Conservation (phyloP, 805 yeast genomes). For the Wickerhamiella bombiphila region DNA sequence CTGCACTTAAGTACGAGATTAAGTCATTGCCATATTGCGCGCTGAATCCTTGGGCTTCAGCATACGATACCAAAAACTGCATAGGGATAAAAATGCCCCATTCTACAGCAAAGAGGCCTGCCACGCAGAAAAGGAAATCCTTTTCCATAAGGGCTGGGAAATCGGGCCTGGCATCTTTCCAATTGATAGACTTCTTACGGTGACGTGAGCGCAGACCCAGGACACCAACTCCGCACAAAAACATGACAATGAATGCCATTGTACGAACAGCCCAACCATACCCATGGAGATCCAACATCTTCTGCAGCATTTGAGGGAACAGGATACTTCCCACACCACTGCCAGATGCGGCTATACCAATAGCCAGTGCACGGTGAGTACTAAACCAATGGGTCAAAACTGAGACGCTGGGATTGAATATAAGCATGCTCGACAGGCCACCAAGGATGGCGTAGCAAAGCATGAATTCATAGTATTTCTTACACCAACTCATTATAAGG, state of each 20-base stretch:
- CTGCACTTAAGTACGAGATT: slow-evolving; percentile 33
- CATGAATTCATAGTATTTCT: slow-evolving; percentile 40
- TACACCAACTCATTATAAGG: slow-evolving; percentile 37
- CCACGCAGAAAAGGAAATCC: slow-evolving; percentile 17
- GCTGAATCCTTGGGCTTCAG: slow-evolving; percentile 32
- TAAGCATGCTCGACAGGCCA: slow-evolving; percentile 29
- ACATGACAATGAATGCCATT: slow-evolving; percentile 23
- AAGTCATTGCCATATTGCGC: slow-evolving; percentile 23
- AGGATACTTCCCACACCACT: slow-evolving; percentile 52
- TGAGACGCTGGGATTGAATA: slow-evolving; percentile 39
- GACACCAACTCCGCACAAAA: slow-evolving; percentile 21
- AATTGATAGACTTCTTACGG: slow-evolving; percentile 10
- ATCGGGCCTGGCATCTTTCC: slow-evolving; percentile 20
- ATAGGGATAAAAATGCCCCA: slow-evolving; percentile 35
- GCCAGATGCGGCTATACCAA: slow-evolving; percentile 48
- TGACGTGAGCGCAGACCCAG: slow-evolving; percentile 26
- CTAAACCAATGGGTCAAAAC: slow-evolving; percentile 48
- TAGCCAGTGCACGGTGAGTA: slow-evolving; percentile 39
- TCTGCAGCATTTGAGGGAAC: slow-evolving; percentile 38
- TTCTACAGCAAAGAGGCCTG: slow-evolving; percentile 28
- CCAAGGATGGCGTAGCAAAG: slow-evolving; percentile 37
- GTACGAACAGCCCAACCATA: slow-evolving; percentile 45
- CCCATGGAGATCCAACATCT: slow-evolving; percentile 34
- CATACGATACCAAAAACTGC: slow-evolving; percentile 45
- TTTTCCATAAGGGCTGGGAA: slow-evolving; percentile 18